These are phyloP conservation scores for Aspergillus sp. DNA, from an alignment of 2,329 filamentous ascomycete species.

Conservation along the genomic window DNA sequence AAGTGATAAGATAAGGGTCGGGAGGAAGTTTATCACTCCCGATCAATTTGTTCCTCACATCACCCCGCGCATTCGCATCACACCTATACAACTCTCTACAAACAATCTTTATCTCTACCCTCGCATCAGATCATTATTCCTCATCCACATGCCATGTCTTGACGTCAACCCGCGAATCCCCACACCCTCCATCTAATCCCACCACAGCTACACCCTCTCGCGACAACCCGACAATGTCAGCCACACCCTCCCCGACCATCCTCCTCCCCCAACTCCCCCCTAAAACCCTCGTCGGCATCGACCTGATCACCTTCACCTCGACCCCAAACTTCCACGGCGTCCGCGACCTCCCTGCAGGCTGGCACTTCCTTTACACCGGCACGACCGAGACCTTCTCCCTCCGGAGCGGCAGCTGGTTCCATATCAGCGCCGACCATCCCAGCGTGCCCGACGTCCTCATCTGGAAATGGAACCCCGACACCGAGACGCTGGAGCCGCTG, in stretches of 20 bases:
- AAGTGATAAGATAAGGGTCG: too few relatives aligned
- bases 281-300: slow-evolving; percentile 50
- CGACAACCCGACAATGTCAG: too few relatives aligned
- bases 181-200: too few relatives aligned
- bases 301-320: slow-evolving; percentile 60
- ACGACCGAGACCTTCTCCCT: slow-evolving; percentile 58
- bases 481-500: slow-evolving; percentile 36
- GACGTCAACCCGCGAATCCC: too few relatives aligned
- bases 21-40: too few relatives aligned
- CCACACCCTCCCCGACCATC: slow-evolving; percentile 42
- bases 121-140: too few relatives aligned
- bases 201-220: slow-evolving; percentile 7
- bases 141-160: too few relatives aligned
- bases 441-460: slow-evolving; percentile 45
- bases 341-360: slow-evolving; percentile 55
- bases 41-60: too few relatives aligned
- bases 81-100: too few relatives aligned
- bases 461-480: slow-evolving; percentile 52
- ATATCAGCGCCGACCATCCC: slow-evolving; percentile 36
- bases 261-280: slow-evolving; percentile 45
- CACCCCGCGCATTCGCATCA: too few relatives aligned
- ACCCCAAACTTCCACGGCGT: slow-evolving; percentile 61
- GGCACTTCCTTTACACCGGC: slow-evolving; percentile 62
- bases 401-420: slow-evolving; percentile 62
- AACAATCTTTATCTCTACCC: too few relatives aligned